Percentiles rank a stretch among this genome's conserved stretches.
These are phyloP conservation scores for Coleophoma eucalyptorum DNA, from an alignment of 2,329 filamentous ascomycete genomes.

Conservation along the genomic window DNA sequence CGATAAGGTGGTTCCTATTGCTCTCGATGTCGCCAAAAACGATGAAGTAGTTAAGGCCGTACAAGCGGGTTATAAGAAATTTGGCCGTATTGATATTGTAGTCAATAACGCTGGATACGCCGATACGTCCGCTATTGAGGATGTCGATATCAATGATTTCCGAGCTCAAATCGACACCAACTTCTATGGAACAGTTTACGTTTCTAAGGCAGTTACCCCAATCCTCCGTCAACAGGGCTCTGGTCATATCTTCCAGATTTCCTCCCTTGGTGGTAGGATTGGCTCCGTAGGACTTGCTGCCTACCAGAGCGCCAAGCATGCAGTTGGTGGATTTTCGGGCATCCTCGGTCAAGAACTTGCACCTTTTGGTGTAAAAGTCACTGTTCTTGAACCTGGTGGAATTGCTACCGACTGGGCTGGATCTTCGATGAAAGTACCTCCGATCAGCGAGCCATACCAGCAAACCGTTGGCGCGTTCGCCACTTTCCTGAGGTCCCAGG, in stretches of 20 bases:
- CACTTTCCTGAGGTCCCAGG: constrained; percentile 20
- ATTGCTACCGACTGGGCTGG: constrained; percentile 34
- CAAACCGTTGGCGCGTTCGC: constrained; percentile 32
- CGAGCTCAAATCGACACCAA: constrained; percentile 52
- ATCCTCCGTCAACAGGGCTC: constrained; percentile 26
- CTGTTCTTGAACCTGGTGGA: constrained; percentile 33
- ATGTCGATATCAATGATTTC: constrained; percentile 41
- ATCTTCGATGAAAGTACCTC: constrained; percentile 16
- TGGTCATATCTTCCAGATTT: constrained; percentile 34
- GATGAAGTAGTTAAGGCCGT: constrained; percentile 28
- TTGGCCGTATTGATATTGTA: constrained; percentile 52
- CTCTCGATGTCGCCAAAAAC: constrained; percentile 50
- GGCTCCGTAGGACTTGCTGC: constrained; percentile 28
- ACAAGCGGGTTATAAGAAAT: constrained; percentile 36
- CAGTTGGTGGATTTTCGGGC: constrained; percentile 31
- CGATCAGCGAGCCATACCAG: constrained; percentile 31
- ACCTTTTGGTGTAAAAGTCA: constrained; percentile 31
- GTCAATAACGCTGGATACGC: constrained; percentile 58
- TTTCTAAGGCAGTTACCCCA: constrained; percentile 39
- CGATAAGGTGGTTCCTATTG: constrained; percentile 39
- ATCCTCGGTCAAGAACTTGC: constrained; percentile 27
- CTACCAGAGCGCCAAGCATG: constrained; percentile 36
- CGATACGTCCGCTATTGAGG: constrained; percentile 47
- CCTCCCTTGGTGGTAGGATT: constrained; percentile 30
- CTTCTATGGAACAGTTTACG: constrained; percentile 51